A percentile compares a stretch with the other conserved stretches of the same genome.
Conservation (phyloP, 441 rosid species). For the Aquilaria agallochum region DNA sequence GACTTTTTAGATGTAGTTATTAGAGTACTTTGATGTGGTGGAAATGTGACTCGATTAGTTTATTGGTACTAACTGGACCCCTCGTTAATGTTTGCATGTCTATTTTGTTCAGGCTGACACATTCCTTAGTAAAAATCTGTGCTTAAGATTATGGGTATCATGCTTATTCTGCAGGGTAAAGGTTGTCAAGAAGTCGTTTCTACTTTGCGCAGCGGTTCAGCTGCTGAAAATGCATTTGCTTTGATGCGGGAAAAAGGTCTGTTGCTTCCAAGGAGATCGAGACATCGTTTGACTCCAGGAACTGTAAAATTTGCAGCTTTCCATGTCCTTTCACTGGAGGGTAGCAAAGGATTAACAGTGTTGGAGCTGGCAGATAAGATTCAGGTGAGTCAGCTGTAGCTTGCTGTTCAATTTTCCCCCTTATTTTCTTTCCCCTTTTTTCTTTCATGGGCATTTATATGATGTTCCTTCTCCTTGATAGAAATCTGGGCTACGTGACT, state of each 20-base stretch:
- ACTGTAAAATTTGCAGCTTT: slow-evolving; percentile 99
- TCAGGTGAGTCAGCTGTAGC: slow-evolving; percentile 48
- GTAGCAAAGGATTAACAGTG: slow-evolving; percentile 87
- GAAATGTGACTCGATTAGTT: too few species aligned
- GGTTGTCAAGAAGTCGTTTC: slow-evolving; percentile 75
- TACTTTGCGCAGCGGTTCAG: slow-evolving; percentile 88
- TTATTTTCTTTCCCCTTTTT: neutral
- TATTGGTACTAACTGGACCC: too few species aligned
- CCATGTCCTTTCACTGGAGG: slow-evolving; percentile 98
- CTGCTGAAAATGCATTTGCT: slow-evolving; percentile 96
- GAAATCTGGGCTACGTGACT: slow-evolving; percentile 99
- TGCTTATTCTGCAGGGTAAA: slow-evolving; percentile 54
- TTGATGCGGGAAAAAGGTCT: slow-evolving; percentile 96
- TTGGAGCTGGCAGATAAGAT: slow-evolving; percentile 96
- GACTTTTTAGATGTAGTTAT: too few species aligned
- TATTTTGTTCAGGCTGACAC: too few species aligned
- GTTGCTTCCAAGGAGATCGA: slow-evolving; percentile 83
- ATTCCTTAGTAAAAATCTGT: too few species aligned
- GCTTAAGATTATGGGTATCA: too few species aligned
- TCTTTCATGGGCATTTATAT: too few species aligned
- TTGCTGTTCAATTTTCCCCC: neutral
- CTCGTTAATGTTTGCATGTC: too few species aligned
- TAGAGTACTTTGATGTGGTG: too few species aligned
- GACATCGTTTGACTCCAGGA: slow-evolving; percentile 99
- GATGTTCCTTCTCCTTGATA: slow-evolving; percentile 11